Evolutionary conservation across 768 basidiomycete genomes (phyloP).

Genomic region (Termitomyces sp.): DNA sequence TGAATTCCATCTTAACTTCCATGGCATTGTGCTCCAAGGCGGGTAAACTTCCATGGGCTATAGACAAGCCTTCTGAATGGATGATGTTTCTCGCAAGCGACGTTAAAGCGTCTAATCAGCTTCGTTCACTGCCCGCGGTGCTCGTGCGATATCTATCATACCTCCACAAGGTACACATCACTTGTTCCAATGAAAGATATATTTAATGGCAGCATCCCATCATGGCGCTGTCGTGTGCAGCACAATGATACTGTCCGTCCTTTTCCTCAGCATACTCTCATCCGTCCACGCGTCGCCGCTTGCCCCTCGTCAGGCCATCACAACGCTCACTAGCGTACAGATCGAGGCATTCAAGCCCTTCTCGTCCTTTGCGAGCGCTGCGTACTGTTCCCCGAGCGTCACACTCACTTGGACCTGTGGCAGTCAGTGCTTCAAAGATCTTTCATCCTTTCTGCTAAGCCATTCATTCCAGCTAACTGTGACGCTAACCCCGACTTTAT

Average conservation of each 20-base stretch:
- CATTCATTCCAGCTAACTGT: constrained; percentile 31
- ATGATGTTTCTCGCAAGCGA: too few species aligned
- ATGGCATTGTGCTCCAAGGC: too few species aligned
- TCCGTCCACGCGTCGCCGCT: not conserved
- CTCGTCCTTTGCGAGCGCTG: constrained; percentile 36
- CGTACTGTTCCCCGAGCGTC: constrained; percentile 29
- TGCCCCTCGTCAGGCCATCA: constrained; percentile 17
- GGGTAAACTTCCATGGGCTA: too few species aligned
- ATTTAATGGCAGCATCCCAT: too few species aligned
- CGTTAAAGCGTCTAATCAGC: too few species aligned
- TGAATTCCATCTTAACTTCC: too few species aligned
- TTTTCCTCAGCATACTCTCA: not conserved
- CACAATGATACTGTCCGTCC: not conserved
- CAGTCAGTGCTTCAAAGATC: constrained; percentile 13
- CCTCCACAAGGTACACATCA: too few species aligned
- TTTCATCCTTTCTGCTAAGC: not conserved
- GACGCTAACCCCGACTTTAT: constrained; percentile 39
- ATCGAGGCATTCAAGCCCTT: constrained; percentile 34
- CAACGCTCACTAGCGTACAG: constrained; percentile 26
- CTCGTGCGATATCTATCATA: too few species aligned
- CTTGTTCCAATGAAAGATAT: too few species aligned
- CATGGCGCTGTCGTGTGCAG: too few species aligned
- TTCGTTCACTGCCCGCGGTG: too few species aligned
- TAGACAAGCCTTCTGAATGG: too few species aligned
- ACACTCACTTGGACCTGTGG: constrained; percentile 45